phyloP scores from a whole-genome alignment of 495 filamentous ascomycete genomes.

The Oidiodendron maius region DNA sequence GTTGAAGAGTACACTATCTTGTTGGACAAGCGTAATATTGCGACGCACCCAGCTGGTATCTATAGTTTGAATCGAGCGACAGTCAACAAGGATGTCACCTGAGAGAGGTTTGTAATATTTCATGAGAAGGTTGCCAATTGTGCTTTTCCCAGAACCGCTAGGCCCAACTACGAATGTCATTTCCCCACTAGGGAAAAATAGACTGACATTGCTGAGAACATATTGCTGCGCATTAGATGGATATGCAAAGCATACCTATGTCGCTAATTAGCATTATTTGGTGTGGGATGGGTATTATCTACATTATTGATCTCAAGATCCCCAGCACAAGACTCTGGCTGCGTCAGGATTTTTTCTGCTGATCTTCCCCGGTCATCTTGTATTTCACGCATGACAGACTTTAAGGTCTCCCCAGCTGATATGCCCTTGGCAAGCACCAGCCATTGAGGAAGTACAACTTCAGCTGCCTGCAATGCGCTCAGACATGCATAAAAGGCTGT shows the following conservation, averaged over 20 bases:
- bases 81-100: slow-evolving; percentile 69
- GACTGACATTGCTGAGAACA: slow-evolving; percentile 52
- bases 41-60: slow-evolving; percentile 68
- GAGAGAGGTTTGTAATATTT: slow-evolving; percentile 63
- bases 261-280: not conserved
- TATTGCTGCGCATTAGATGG: slow-evolving; percentile 60
- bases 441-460: slow-evolving; percentile 67
- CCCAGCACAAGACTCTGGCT: slow-evolving; percentile 47
- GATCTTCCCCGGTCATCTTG: slow-evolving; percentile 12
- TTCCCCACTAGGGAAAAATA: slow-evolving; percentile 66
- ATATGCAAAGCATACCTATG: slow-evolving; percentile 79
- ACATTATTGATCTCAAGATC: slow-evolving; percentile 68
- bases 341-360: slow-evolving; percentile 6
- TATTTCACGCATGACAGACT: slow-evolving; percentile 32
- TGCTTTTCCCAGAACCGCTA: slow-evolving; percentile 93
- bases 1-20: slow-evolving; percentile 77
- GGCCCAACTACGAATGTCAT: slow-evolving; percentile 79
- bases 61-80: slow-evolving; percentile 51
- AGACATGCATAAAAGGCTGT: slow-evolving; percentile 83
- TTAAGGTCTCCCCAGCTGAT: slow-evolving; percentile 60
- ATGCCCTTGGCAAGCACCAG: slow-evolving; percentile 74
- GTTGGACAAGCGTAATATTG: slow-evolving; percentile 80
- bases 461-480: slow-evolving; percentile 66
- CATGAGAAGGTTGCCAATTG: slow-evolving; percentile 72
- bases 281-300: too few species aligned